phyloP scores from a whole-genome alignment of 805 yeast genomes.

The Wickerhamomyces tratensis region DNA sequence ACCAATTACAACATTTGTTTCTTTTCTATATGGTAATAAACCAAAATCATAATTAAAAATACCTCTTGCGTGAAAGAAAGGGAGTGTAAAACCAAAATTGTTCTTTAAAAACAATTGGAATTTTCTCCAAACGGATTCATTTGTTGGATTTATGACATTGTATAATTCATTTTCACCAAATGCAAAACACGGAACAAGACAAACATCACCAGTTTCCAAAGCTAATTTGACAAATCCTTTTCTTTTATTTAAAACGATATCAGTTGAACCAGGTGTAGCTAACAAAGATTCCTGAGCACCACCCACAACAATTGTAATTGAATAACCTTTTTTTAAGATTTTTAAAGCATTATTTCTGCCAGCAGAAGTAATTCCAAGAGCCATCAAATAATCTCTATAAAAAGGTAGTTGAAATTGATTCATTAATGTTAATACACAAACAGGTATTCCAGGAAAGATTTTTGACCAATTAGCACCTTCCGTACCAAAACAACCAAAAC shows the following conservation, averaged over 20 bases:
- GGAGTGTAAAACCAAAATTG: conserved; percentile 74
- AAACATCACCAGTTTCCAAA: conserved; percentile 64
- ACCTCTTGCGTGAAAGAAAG: conserved; percentile 88
- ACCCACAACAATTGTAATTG: conserved; percentile 87
- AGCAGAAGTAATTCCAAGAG: conserved; percentile 81
- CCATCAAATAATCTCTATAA: conserved; percentile 75
- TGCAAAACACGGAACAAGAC: conserved; percentile 78
- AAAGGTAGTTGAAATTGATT: conserved; percentile 81
- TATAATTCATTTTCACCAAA: conserved; percentile 82
- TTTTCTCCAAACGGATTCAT: conserved; percentile 36
- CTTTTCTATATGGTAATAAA: conserved; percentile 73
- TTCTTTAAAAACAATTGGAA: conserved; percentile 68
- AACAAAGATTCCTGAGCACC: conserved; percentile 89
- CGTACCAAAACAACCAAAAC: conserved; percentile 74
- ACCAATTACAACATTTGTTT: conserved; percentile 70
- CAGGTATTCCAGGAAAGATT: conserved; percentile 75
- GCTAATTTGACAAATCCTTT: conserved; percentile 89
- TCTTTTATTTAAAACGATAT: conserved; percentile 65
- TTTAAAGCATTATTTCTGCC: conserved; percentile 61
- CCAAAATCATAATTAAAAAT: conserved; percentile 91
- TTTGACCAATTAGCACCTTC: conserved; percentile 66
- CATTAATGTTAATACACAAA: conserved; percentile 68
- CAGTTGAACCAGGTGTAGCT: conserved; percentile 47
- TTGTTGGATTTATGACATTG: conserved; percentile 35
- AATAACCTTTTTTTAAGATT: conserved; percentile 52